These are phyloP conservation scores for Diaporthe longicolla DNA, from an alignment of 2,329 filamentous ascomycete genomes.

Conservation along the genomic window DNA sequence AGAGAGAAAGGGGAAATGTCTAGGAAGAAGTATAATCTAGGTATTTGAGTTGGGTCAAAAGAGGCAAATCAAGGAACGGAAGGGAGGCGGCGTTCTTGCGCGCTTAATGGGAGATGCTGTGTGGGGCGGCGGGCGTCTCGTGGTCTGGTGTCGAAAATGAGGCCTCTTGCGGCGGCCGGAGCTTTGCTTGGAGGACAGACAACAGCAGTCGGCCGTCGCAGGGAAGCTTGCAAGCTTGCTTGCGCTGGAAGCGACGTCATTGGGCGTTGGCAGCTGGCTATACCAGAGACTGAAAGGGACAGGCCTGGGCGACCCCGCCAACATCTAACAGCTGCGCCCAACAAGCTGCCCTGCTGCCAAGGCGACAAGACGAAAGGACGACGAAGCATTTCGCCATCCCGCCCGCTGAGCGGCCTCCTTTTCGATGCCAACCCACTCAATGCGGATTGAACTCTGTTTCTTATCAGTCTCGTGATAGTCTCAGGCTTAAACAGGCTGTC, in stretches of 20 bases:
- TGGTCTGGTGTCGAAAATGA: conserved; percentile 18
- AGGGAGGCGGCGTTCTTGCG: conserved; percentile 24
- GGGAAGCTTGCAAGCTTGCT: conserved; percentile 27
- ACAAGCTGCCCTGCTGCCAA: conserved; percentile 21
- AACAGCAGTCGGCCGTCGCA: conserved; percentile 6
- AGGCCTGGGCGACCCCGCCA: conserved; percentile 25
- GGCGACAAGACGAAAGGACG: conserved; percentile 2
- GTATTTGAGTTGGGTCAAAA: conserved; percentile 13
- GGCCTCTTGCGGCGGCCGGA: conserved; percentile 16
- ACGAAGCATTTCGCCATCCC: conserved; percentile 26
- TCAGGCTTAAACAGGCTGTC: background rate
- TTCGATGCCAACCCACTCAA: background rate
- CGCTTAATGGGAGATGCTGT: conserved; percentile 24
- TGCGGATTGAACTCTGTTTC: background rate
- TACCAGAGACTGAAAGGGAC: background rate
- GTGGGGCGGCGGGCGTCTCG: conserved; percentile 28
- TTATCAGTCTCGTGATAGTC: background rate
- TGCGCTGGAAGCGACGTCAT: conserved; percentile 38
- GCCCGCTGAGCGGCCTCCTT: background rate
- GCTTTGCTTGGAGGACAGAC: background rate
- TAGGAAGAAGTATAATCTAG: background rate
- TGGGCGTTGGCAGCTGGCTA: conserved; percentile 16
- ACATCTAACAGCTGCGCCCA: conserved; percentile 14
- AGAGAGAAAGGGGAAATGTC: background rate
- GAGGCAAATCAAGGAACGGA: conserved; percentile 1